These are phyloP conservation scores for Pestalotiopsis sp. DNA, from an alignment of 2,329 filamentous ascomycete species.

Conservation along the genomic window DNA sequence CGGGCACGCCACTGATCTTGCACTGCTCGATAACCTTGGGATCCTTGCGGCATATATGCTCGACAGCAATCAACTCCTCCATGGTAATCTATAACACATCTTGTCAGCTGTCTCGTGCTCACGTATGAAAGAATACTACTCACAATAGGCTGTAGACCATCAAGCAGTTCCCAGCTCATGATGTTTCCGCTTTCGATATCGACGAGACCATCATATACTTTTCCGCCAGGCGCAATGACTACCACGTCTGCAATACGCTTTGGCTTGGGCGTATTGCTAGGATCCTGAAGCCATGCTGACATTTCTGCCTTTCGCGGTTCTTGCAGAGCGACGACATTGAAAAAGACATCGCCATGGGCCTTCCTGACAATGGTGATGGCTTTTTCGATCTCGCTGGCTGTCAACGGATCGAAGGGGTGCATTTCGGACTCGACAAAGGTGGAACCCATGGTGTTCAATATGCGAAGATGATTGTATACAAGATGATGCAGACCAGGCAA, in stretches of 20 bases:
- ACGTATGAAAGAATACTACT: slow-evolving; percentile 25
- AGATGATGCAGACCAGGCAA: background rate
- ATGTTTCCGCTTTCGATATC: slow-evolving; percentile 70
- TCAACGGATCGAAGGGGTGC: slow-evolving; percentile 81
- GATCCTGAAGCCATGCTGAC: slow-evolving; percentile 73
- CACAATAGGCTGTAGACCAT: slow-evolving; percentile 80
- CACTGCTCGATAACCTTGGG: slow-evolving; percentile 91
- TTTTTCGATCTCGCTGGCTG: slow-evolving; percentile 70
- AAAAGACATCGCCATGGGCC: slow-evolving; percentile 72
- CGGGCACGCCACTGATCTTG: slow-evolving; percentile 76
- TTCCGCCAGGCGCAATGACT: slow-evolving; percentile 76
- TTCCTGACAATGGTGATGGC: slow-evolving; percentile 71
- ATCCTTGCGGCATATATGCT: slow-evolving; percentile 75
- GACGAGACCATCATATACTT: slow-evolving; percentile 81
- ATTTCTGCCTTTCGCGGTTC: slow-evolving; percentile 87
- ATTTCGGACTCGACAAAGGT: slow-evolving; percentile 8
- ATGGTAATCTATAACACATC: slow-evolving; percentile 70
- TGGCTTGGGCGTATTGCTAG: slow-evolving; percentile 60
- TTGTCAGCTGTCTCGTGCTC: slow-evolving; percentile 6
- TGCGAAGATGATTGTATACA: background rate
- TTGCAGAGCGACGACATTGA: slow-evolving; percentile 83
- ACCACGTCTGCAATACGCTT: slow-evolving; percentile 79
- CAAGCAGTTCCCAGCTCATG: slow-evolving; percentile 72
- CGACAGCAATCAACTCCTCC: slow-evolving; percentile 84
- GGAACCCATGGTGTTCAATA: background rate